Conservation (phyloP, 306 rosid species). For the Lupinus albus region DNA sequence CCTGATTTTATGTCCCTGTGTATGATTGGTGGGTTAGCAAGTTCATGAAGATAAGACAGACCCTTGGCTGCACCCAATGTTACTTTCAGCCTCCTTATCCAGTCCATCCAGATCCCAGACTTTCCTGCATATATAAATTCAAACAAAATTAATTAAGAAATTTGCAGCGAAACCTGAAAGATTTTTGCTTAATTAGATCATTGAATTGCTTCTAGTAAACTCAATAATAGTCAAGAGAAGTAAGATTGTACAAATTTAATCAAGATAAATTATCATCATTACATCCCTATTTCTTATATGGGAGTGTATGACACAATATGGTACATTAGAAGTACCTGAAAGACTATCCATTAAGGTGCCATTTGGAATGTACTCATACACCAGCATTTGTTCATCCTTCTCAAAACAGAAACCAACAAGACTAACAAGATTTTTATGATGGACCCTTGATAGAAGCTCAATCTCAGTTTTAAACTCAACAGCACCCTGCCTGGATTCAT, state of each 20-base stretch:
- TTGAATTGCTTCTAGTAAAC: slow-evolving; percentile 14
- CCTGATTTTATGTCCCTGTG: slow-evolving; percentile 84
- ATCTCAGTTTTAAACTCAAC: slow-evolving; percentile 81
- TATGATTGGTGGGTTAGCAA: slow-evolving; percentile 78
- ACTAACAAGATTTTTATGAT: slow-evolving; percentile 78
- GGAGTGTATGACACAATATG: slow-evolving; percentile 9
- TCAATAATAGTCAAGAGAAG: too few relatives aligned
- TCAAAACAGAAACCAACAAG: slow-evolving; percentile 81
- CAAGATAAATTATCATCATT: not conserved
- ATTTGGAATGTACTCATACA: slow-evolving; percentile 74
- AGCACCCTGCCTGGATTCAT: slow-evolving; percentile 73
- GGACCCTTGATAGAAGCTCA: slow-evolving; percentile 87
- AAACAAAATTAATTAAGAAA: slow-evolving; percentile 22
- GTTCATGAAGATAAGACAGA: slow-evolving; percentile 78
- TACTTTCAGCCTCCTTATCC: slow-evolving; percentile 71
- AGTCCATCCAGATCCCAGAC: slow-evolving; percentile 69
- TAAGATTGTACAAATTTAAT: not conserved
- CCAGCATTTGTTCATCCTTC: slow-evolving; percentile 81
- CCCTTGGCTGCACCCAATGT: slow-evolving; percentile 79
- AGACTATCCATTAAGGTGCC: slow-evolving; percentile 70
- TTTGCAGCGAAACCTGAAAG: not conserved
- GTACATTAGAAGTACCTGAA: slow-evolving; percentile 56
- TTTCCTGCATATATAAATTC: slow-evolving; percentile 55
- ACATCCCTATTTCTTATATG: not conserved
- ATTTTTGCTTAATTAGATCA: not conserved